phyloP scores from a whole-genome alignment of 1,139 yeast genomes.

The Candida frijolesensis region DNA sequence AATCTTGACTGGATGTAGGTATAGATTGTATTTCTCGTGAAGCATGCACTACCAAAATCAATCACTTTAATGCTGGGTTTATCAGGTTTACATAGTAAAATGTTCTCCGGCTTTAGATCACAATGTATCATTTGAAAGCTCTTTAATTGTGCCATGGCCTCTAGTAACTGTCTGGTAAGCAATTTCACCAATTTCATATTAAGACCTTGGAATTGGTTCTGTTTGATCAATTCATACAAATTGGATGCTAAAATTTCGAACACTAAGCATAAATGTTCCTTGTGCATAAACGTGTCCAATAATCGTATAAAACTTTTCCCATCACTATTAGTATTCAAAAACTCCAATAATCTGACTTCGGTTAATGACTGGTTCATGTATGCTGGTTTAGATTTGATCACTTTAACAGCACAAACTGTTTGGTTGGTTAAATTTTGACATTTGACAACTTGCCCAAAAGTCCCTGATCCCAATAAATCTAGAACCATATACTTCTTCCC shows the following conservation, averaged over 20 bases:
- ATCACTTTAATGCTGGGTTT: slow-evolving; percentile 88
- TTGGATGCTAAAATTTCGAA: slow-evolving; percentile 89
- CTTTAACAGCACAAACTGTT: slow-evolving; percentile 92
- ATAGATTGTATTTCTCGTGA: slow-evolving; percentile 84
- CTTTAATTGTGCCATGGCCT: slow-evolving; percentile 77
- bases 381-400: slow-evolving; percentile 89
- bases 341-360: slow-evolving; percentile 85
- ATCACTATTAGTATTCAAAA: slow-evolving; percentile 72
- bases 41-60: slow-evolving; percentile 97
- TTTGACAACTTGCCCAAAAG: slow-evolving; percentile 98
- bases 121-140: slow-evolving; percentile 89
- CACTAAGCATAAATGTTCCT: slow-evolving; percentile 88
- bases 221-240: slow-evolving; percentile 86
- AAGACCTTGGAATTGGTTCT: slow-evolving; percentile 91
- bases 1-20: slow-evolving; percentile 95
- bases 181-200: slow-evolving; percentile 77
- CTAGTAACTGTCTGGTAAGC: slow-evolving; percentile 78
- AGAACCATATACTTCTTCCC: slow-evolving; percentile 85
- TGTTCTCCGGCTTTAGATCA: slow-evolving; percentile 95
- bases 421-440: slow-evolving; percentile 90
- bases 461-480: slow-evolving; percentile 93
- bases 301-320: slow-evolving; percentile 76
- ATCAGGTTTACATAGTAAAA: slow-evolving; percentile 77
- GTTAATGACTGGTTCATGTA: slow-evolving; percentile 89
- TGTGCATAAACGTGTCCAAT: slow-evolving; percentile 88